Evolutionary conservation across 2,329 filamentous ascomycete genomes (phyloP).

Genomic region (Beauveria sp.): DNA sequence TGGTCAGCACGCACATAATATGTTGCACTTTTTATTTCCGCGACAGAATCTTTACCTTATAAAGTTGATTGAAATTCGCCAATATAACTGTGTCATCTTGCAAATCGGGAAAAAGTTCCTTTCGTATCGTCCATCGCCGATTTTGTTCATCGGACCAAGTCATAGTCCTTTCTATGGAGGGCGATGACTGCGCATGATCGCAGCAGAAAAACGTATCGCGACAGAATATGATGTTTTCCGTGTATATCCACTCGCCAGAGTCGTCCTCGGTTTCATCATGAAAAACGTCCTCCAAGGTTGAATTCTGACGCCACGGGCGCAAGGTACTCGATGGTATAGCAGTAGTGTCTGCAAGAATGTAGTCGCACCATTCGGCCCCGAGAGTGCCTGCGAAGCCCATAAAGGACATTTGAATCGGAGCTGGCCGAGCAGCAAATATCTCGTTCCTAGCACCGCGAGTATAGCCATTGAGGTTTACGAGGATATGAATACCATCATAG

Average conservation of each 20-base stretch:
- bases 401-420: slow-evolving; percentile 97
- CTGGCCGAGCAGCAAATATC: slow-evolving; percentile 88
- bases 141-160: slow-evolving; percentile 79
- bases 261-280: slow-evolving; percentile 59
- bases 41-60: slow-evolving; percentile 60
- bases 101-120: slow-evolving; percentile 78
- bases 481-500: slow-evolving; percentile 80
- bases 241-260: slow-evolving; percentile 82
- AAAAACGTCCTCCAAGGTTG: slow-evolving; percentile 64
- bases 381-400: slow-evolving; percentile 98
- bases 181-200: slow-evolving; percentile 87
- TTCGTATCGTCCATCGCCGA: slow-evolving; percentile 85
- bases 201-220: slow-evolving; percentile 97
- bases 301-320: slow-evolving; percentile 68
- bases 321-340: slow-evolving; percentile 78
- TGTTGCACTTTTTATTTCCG: background rate
- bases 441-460: slow-evolving; percentile 95
- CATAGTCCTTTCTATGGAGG: slow-evolving; percentile 56
- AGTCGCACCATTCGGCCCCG: slow-evolving; percentile 97
- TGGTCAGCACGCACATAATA: slow-evolving; percentile 13
- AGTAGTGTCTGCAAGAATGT: slow-evolving; percentile 82
- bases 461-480: slow-evolving; percentile 97
- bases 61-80: slow-evolving; percentile 97
- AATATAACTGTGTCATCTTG: slow-evolving; percentile 81
- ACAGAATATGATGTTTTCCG: slow-evolving; percentile 93